A percentile compares a stretch with the other conserved stretches of the same genome.
phyloP scores from a whole-genome alignment of 495 filamentous ascomycete genomes.

The Neurospora tetraspora region DNA sequence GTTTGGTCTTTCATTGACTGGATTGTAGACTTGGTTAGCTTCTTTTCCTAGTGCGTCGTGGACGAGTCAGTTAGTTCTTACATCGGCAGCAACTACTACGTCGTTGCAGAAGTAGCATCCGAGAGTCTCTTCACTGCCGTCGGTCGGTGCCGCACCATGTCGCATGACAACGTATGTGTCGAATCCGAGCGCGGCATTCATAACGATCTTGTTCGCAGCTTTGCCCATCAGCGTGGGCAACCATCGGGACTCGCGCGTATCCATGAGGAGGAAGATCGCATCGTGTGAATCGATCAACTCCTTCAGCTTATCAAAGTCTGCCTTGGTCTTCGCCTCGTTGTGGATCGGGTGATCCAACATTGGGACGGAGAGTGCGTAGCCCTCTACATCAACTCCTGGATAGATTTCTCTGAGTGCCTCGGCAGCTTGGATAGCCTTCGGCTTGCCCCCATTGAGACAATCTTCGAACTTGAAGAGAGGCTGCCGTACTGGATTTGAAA shows the following conservation, averaged over 20 bases:
- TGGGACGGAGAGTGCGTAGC: conserved; percentile 74
- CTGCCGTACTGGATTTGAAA: conserved; percentile 95
- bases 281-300: conserved; percentile 78
- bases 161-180: conserved; percentile 97
- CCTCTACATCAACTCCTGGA: conserved; percentile 73
- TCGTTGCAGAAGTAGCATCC: conserved; percentile 99
- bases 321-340: conserved; percentile 53
- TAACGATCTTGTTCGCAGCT: conserved; percentile 79
- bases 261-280: conserved; percentile 90
- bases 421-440: conserved; percentile 76
- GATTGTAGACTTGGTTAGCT: conserved; percentile 29
- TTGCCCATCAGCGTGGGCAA: conserved; percentile 97
- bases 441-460: conserved; percentile 72
- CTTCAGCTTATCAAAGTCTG: conserved; percentile 66
- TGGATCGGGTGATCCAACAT: conserved; percentile 88
- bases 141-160: conserved; percentile 55
- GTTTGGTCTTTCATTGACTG: conserved; percentile 89
- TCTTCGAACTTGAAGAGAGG: conserved; percentile 85
- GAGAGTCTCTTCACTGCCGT: conserved; percentile 50
- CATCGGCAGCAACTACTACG: conserved; percentile 88
- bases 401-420: conserved; percentile 79
- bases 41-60: not conserved
- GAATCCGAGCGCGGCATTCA: conserved; percentile 94
- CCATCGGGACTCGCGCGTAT: conserved; percentile 90
- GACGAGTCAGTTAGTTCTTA: conserved; percentile 39